phyloP scores from a whole-genome alignment of 2,329 filamentous ascomycete species.

The Exophiala xenobiotica region DNA sequence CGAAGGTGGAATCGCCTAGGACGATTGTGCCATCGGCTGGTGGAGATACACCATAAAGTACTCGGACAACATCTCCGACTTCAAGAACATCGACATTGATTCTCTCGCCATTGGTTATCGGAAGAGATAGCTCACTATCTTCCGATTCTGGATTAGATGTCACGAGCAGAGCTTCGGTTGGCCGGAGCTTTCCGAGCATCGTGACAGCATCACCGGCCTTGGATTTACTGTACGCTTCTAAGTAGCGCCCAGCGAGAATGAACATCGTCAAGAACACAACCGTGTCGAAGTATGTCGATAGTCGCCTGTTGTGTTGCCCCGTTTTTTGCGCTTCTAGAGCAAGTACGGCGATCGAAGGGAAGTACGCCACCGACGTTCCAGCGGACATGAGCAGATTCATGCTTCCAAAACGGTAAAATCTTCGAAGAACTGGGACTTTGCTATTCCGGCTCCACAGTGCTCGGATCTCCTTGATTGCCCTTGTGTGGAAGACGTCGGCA shows the following conservation, averaged over 20 bases:
- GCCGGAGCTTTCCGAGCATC: constrained; percentile 71
- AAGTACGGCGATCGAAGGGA: constrained; percentile 76
- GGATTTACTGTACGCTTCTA: constrained; percentile 84
- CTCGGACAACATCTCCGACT: constrained; percentile 85
- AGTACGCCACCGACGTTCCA: constrained; percentile 82
- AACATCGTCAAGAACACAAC: constrained; percentile 90
- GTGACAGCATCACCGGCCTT: constrained; percentile 83
- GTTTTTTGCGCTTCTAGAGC: constrained; percentile 51
- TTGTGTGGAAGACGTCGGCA: constrained; percentile 73
- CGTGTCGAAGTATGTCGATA: constrained; percentile 72
- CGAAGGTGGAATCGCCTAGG: constrained; percentile 84
- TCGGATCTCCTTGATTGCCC: constrained; percentile 73
- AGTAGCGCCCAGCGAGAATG: constrained; percentile 59
- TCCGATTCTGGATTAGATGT: constrained; percentile 2
- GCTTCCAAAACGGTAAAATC: constrained; percentile 87
- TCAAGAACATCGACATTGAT: constrained; percentile 70
- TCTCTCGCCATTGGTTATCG: constrained; percentile 31
- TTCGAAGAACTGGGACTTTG: constrained; percentile 67
- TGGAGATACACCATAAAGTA: constrained; percentile 92
- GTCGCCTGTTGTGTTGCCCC: neutral
- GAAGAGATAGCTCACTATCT: neutral
- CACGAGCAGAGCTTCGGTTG: constrained; percentile 71
- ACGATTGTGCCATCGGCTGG: constrained; percentile 86
- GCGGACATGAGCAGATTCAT: constrained; percentile 93
- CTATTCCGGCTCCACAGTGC: constrained; percentile 77